Evolutionary conservation across 225 moss, liverwort and hornwort species (phyloP), one percentile per base, ranked within the genome.

Genomic region (Lunularia cruciata): DNA sequence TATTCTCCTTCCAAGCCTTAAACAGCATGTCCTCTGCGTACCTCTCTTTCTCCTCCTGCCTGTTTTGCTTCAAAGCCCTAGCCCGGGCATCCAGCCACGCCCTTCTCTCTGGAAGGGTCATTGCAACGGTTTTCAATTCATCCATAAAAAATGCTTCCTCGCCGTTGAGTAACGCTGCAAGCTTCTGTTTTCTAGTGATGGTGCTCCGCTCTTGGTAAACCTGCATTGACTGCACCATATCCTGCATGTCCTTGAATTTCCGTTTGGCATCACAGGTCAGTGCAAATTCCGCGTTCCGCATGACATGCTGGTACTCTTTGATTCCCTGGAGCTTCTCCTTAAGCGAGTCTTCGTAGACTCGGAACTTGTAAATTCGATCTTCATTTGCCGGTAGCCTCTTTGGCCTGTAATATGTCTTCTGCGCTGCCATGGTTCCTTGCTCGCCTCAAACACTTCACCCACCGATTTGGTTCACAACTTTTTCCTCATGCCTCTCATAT

Each of bases 81-180:
- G 93, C 89, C 31, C 98, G 86, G 0, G 98, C 89, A 75, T 99
- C 98, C 3, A 99, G 60, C 93, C 93, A 99, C 58, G 88, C 75
- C 47, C 91, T 83, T 47, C 98, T 85, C 65, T 99, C 98, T 16
- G 86, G 71, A 16, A 99, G 82, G 10, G 82, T 83, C 98, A 99
- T 99, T 0, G 89, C 78, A 57, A 90, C 83, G 4, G 98, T 99
- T 83, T 89, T 90, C 3, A 99, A 68, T 77, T 99, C 98, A 49
- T 93, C 93, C 47, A 82, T 71, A 22, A 93, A 57, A 4, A 88
- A 76, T 40, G 89, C 79, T 64, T 99, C 98, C 37, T 99, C 98
- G 15, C 81, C 82, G 39, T 89, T 88, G 20, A 99, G 48, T 33
- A 93, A 60, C 27, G 77, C 67, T 26, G 75, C 47, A 23, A 99